A percentile compares a stretch with the other conserved stretches of the same genome.
These are phyloP conservation scores for Aspergillus heteromorphus DNA, from an alignment of 495 filamentous ascomycete genomes.

Conservation along the genomic window DNA sequence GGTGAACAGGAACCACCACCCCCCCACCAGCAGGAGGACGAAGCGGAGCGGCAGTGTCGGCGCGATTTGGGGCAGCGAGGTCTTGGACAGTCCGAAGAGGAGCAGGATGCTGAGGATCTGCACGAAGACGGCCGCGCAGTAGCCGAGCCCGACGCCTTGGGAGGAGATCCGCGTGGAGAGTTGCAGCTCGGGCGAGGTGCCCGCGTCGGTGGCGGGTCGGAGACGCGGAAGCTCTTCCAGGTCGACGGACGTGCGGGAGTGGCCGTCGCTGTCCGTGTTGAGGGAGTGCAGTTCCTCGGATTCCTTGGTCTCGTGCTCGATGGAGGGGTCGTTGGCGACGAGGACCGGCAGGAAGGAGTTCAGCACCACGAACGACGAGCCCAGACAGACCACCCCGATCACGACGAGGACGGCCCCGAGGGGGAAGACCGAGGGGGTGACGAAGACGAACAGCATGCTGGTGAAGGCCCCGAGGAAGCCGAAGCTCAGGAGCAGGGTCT, in stretches of 20 bases:
- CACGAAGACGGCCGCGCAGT: conserved; percentile 68
- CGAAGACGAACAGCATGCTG: conserved; percentile 80
- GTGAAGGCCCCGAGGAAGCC: conserved; percentile 70
- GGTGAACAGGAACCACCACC: conserved; percentile 87
- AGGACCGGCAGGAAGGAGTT: conserved; percentile 49
- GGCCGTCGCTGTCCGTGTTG: conserved; percentile 12
- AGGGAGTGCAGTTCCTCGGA: conserved; percentile 24
- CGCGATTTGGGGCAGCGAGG: conserved; percentile 38
- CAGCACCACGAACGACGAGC: conserved; percentile 47
- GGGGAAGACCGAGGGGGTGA: conserved; percentile 63
- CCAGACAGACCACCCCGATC: conserved; percentile 69
- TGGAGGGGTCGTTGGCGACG: conserved; percentile 41
- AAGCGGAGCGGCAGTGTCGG: conserved; percentile 55
- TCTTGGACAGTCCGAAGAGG: conserved; percentile 59
- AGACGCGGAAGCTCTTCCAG: conserved; percentile 12
- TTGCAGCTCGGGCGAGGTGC: conserved; percentile 60
- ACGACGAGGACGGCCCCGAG: conserved; percentile 74
- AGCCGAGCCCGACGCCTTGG: conserved; percentile 75
- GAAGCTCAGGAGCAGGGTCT: conserved; percentile 71
- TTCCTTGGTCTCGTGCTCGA: conserved; percentile 20
- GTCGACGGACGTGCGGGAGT: conserved; percentile 34
- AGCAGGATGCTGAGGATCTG: conserved; percentile 70
- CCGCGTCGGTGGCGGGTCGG: conserved; percentile 2
- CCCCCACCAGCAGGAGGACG: conserved; percentile 71
- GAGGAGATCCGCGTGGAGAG: conserved; percentile 77